These are phyloP conservation scores for Aspergillus nanangensis DNA, from an alignment of 495 filamentous ascomycete genomes.

Conservation along the genomic window DNA sequence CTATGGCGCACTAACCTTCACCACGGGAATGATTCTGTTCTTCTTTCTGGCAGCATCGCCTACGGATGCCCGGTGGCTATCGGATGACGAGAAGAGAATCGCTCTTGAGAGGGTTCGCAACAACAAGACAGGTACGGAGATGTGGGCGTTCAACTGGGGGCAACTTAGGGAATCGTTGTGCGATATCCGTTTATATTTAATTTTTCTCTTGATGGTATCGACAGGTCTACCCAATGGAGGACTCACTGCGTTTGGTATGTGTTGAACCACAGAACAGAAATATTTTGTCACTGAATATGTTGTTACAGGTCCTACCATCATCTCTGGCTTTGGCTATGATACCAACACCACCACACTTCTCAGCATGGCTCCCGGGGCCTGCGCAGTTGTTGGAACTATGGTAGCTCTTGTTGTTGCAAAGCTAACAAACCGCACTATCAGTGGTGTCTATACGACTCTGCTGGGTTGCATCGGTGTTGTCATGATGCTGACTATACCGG, in stretches of 20 bases:
- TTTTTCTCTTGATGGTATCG: neutral
- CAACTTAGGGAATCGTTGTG: constrained; percentile 25
- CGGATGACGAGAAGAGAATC: constrained; percentile 23
- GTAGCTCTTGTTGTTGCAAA: neutral
- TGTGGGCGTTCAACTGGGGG: constrained; percentile 15
- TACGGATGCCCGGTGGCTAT: constrained; percentile 20
- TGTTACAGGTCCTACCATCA: constrained; percentile 1
- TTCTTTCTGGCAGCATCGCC: constrained; percentile 3
- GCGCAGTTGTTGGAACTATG: neutral
- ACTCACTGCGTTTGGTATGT: neutral
- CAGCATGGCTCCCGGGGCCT: neutral
- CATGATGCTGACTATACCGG: too few species aligned
- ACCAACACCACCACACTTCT: neutral
- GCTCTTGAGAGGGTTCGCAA: constrained; percentile 22
- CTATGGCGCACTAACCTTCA: constrained; percentile 1
- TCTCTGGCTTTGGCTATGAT: neutral
- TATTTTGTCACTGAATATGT: neutral
- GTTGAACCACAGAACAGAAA: neutral
- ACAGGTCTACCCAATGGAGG: constrained; percentile 2
- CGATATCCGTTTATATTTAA: neutral
- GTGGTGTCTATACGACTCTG: neutral
- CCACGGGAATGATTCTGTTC: neutral
- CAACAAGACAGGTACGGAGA: constrained; percentile 29
- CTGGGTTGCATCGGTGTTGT: neutral
- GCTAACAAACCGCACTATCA: neutral